A percentile compares a stretch with the other conserved stretches of the same genome.
Evolutionary conservation across 2,329 filamentous ascomycete genomes (phyloP).

Genomic region (Teratosphaeria zuluensis): DNA sequence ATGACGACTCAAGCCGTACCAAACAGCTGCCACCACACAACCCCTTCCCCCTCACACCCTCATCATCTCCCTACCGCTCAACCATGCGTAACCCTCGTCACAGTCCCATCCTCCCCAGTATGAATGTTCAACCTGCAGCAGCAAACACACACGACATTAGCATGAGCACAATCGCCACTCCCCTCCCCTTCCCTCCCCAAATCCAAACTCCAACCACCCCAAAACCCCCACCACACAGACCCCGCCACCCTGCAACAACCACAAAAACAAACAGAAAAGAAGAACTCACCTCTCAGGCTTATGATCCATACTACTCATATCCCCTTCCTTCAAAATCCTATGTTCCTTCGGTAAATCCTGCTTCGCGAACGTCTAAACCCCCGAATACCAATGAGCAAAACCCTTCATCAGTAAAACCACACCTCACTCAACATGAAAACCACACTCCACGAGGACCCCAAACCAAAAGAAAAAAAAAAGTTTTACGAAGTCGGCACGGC

Average conservation of each 20-base stretch:
- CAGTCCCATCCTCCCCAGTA: conserved; percentile 39
- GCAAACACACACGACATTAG: no score
- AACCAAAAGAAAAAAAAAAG: not conserved
- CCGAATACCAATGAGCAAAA: no score
- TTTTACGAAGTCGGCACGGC: no score
- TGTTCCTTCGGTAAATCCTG: conserved; percentile 39
- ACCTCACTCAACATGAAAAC: no score
- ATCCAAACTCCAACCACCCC: no score
- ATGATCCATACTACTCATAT: conserved; percentile 38
- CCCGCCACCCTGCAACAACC: not conserved
- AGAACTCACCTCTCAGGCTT: conserved; percentile 34
- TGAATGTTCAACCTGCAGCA: conserved; percentile 42
- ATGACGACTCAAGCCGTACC: no score
- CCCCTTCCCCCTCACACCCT: not conserved
- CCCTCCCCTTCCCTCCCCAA: no score
- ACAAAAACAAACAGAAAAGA: not conserved
- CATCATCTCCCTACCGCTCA: conserved; percentile 12
- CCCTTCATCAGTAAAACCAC: no score
- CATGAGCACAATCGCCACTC: no score
- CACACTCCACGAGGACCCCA: not conserved
- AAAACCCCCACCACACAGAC: not conserved
- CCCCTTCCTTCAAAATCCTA: conserved; percentile 36
- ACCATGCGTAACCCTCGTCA: conserved; percentile 39
- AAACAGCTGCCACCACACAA: no score
- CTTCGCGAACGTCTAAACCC: conserved; percentile 45